Evolutionary conservation across 2,329 filamentous ascomycete species (phyloP).

Genomic region (Fusarium sulawesiense): DNA sequence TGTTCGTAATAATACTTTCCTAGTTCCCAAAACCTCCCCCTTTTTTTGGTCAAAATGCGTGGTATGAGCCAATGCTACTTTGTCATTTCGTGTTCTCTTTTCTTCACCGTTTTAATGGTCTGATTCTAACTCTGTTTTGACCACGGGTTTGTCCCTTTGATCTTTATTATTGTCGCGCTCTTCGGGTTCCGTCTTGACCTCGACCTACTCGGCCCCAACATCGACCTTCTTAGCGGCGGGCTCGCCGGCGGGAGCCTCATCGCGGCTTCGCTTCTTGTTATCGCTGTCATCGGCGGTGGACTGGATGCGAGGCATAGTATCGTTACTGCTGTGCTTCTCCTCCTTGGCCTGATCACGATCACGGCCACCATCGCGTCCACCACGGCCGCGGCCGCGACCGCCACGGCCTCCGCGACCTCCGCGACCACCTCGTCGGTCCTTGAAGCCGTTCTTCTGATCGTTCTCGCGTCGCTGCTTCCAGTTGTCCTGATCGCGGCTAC

Average conservation of each 20-base stretch:
- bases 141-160: not conserved
- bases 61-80: conserved; percentile 36
- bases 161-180: not conserved
- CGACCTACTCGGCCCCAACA: conserved; percentile 64
- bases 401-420: conserved; percentile 59
- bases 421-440: conserved; percentile 58
- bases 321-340: conserved; percentile 46
- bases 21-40: conserved; percentile 1
- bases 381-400: conserved; percentile 56
- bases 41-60: conserved; percentile 28
- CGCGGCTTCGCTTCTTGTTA: conserved; percentile 67
- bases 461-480: conserved; percentile 74
- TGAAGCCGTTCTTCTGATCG: conserved; percentile 70
- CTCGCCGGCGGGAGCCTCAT: conserved; percentile 58
- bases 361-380: conserved; percentile 56
- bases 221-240: conserved; percentile 73
- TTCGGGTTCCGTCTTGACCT: conserved; percentile 57
- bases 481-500: conserved; percentile 63
- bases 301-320: conserved; percentile 56
- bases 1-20: not conserved
- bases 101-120: not conserved
- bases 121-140: conserved; percentile 52
- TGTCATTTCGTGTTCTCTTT: conserved; percentile 5
- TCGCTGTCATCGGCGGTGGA: conserved; percentile 54
- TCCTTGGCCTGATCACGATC: conserved; percentile 50